These are phyloP conservation scores for Grigorovia humatica DNA, from an alignment of 805 yeast genomes.

Conservation along the genomic window DNA sequence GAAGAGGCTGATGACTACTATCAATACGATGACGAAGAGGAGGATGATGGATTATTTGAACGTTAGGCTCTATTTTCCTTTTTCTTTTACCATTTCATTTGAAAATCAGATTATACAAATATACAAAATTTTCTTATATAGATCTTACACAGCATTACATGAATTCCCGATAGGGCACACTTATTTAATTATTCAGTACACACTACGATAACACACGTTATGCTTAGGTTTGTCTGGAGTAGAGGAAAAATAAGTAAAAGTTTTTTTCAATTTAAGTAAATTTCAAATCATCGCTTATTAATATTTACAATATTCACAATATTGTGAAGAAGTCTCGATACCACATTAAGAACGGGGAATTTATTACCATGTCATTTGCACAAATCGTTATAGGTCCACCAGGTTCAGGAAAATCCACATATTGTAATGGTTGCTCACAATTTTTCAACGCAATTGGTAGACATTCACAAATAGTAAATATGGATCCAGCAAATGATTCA, in stretches of 20 bases:
- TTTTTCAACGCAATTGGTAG: slow-evolving; percentile 92
- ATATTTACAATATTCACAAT: neutral
- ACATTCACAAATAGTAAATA: slow-evolving; percentile 69
- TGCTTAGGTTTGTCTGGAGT: too few species aligned
- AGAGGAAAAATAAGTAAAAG: too few species aligned
- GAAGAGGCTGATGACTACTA: slow-evolving; percentile 31
- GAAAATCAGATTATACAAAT: too few species aligned
- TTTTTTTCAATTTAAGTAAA: neutral
- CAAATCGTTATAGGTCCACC: slow-evolving; percentile 97
- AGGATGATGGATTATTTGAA: slow-evolving; percentile 58
- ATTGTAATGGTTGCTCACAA: slow-evolving; percentile 86
- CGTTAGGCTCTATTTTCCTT: slow-evolving; percentile 13
- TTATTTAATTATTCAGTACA: too few species aligned
- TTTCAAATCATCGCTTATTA: neutral
- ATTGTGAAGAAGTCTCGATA: too few species aligned
- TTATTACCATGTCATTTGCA: slow-evolving; percentile 51
- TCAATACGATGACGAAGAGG: slow-evolving; percentile 38
- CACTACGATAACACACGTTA: too few species aligned
- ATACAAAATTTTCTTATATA: neutral
- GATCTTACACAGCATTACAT: neutral
- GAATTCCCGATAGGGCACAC: too few species aligned
- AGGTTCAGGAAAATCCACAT: slow-evolving; percentile 94
- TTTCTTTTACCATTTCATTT: too few species aligned
- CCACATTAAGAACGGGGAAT: too few species aligned
- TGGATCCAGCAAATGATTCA: slow-evolving; percentile 85